Evolutionary conservation across 139 green algal species (phyloP), one percentile per base, ranked within the genome.

Genomic region (Auxenochlorella pyrenoidosa): DNA sequence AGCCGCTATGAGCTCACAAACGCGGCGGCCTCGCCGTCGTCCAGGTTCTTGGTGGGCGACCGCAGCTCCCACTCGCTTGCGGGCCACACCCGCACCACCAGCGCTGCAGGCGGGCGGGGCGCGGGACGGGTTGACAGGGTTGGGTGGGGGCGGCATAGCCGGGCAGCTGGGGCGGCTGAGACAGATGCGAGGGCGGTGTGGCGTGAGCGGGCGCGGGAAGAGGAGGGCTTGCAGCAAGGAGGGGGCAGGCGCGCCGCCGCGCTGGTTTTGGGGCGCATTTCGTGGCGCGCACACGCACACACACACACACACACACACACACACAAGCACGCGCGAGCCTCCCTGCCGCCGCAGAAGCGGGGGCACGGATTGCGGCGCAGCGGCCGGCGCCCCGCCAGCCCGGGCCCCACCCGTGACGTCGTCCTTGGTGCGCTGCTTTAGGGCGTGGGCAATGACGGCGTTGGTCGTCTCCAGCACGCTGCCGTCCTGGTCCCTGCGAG

Each of bases 341-440:
- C n/a, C n/a, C n/a, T n/a, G n/a, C n/a, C n/a, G n/a, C n/a, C n/a
- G n/a, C n/a, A n/a, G n/a, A n/a, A n/a, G n/a, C n/a, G n/a, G n/a
- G n/a, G n/a, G n/a, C n/a, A n/a, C n/a, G n/a, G n/a, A n/a, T n/a
- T n/a, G n/a, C n/a, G n/a, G n/a, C n/a, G n/a, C n/a, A n/a, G n/a
- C n/a, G n/a, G n/a, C n/a, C n/a, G n/a, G n/a, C n/a, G n/a, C n/a
- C n/a, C n/a, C n/a, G n/a, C n/a, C n/a, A n/a, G n/a, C n/a, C 15
- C 15, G 15, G 16, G 15, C 16, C 51, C 47, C 80, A 85, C 80
- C 80, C 19, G 85, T 92, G 10, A 95, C 82, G 71, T 95, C 92
- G 44, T 95, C 92, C 34, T 84, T 86, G 21, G 89, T 90, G 72
- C 86, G 87, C 63, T 89, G 84, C 44, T 84, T 82, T 30, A 90